Evolutionary conservation across 805 yeast species (phyloP).

Genomic region (Metschnikowia corniflorae): DNA sequence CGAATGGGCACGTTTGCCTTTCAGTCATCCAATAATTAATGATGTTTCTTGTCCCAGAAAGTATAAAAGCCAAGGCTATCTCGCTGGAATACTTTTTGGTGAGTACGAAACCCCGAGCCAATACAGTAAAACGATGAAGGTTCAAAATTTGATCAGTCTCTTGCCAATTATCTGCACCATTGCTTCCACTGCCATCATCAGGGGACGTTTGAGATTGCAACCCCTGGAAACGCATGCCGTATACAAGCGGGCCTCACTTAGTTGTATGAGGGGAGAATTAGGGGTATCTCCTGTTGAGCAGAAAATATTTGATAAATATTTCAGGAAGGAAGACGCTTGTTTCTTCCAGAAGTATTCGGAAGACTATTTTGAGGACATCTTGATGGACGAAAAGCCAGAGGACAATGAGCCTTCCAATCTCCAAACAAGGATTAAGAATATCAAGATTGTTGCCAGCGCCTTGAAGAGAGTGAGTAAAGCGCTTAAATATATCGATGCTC

Average conservation of each 20-base stretch:
- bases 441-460: slow-evolving; percentile 4
- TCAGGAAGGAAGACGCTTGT: background rate
- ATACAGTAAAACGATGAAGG: no score
- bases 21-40: no score
- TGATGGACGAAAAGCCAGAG: background rate
- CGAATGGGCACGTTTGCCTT: no score
- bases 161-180: no score
- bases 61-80: no score
- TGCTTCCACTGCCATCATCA: no score
- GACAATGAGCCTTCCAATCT: no score
- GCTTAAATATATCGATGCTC: background rate
- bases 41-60: no score
- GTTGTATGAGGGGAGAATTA: background rate
- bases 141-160: no score
- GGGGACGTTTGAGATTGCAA: no score
- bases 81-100: no score
- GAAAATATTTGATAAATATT: background rate
- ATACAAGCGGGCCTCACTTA: background rate
- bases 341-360: slow-evolving; percentile 2
- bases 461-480: background rate
- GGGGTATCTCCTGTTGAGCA: background rate
- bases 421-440: background rate
- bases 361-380: background rate
- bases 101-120: no score
- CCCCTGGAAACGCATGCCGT: background rate